Conservation (phyloP, 2,329 filamentous ascomycete genomes). For the Microcyclospora pomicola region DNA sequence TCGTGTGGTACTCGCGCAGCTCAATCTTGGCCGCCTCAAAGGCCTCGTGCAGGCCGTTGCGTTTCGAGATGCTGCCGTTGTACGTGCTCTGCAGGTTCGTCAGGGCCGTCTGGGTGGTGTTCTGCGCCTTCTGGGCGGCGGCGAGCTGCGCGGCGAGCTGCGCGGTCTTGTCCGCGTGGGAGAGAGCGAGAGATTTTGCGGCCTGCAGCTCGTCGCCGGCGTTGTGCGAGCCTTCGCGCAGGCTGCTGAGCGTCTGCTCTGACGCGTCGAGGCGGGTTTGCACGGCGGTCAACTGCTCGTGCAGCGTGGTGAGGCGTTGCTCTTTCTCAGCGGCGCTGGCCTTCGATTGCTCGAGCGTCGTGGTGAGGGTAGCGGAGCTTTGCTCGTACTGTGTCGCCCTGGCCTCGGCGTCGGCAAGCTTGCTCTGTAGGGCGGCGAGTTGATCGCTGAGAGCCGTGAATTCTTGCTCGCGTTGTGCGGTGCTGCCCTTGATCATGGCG, state of each 20-base stretch:
- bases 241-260: not conserved
- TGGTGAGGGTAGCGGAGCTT: not conserved
- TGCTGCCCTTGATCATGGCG: not conserved
- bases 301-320: no score
- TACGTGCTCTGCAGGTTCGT: slow-evolving; percentile 1
- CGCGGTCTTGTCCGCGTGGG: not conserved
- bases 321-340: not conserved
- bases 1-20: slow-evolving; percentile 1
- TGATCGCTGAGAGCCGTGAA: not conserved
- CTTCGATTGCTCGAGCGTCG: not conserved
- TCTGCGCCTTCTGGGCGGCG: not conserved
- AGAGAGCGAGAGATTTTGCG: not conserved
- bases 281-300: no score
- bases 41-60: slow-evolving; percentile 1
- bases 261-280: no score
- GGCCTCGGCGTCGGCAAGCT: not conserved
- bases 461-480: slow-evolving; percentile 1
- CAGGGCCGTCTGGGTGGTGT: not conserved
- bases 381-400: not conserved
- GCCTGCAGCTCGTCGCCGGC: not conserved
- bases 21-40: slow-evolving; percentile 5
- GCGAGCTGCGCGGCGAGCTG: not conserved
- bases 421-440: not conserved
- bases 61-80: slow-evolving; percentile 2
- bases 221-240: not conserved